Conservation (phyloP, 179 eudicot genomes). For the Silene noctiflora region DNA sequence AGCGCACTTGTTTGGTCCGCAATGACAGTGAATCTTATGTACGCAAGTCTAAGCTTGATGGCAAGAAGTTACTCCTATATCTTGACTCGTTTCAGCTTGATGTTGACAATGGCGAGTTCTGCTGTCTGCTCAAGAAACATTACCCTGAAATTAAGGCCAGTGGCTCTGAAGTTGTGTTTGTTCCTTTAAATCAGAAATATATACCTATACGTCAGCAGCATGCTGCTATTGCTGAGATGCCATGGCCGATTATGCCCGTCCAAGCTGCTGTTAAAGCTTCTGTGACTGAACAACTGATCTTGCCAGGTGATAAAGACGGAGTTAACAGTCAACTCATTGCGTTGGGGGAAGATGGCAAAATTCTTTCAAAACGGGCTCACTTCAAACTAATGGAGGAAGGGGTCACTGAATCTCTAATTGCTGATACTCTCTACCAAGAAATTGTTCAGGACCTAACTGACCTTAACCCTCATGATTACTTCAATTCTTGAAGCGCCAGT, state of each 20-base stretch:
- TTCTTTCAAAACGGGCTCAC: not conserved
- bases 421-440: too few species aligned
- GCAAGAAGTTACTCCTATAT: not conserved
- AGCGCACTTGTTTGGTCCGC: not conserved
- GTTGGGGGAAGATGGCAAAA: not conserved
- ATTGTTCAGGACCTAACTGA: too few species aligned
- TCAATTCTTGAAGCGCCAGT: too few species aligned
- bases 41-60: too few species aligned
- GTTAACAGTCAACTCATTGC: not conserved
- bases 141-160: too few species aligned
- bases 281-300: not conserved
- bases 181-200: not conserved
- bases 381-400: not conserved
- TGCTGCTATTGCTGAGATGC: not conserved
- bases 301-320: not conserved
- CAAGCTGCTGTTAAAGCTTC: not conserved
- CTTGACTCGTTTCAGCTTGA: not conserved
- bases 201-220: not conserved
- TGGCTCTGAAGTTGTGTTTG: not conserved
- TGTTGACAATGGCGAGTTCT: not conserved
- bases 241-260: not conserved
- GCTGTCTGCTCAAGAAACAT: not conserved
- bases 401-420: not conserved
- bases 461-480: too few species aligned
- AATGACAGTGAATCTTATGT: not conserved